Base-by-base conservation (phyloP, 116 monocot species). In the Posidonia oceanica region DNA sequence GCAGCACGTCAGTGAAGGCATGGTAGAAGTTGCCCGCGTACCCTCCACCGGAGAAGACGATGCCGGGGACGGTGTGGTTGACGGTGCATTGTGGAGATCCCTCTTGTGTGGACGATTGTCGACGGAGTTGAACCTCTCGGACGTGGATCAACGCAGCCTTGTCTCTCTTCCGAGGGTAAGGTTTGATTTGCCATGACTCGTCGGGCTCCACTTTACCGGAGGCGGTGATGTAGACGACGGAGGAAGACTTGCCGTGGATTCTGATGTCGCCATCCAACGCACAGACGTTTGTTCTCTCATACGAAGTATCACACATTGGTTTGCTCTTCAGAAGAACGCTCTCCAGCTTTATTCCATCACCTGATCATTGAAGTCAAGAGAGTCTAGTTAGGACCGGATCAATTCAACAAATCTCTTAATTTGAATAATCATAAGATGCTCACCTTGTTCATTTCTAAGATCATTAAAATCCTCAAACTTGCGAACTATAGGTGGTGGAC, bases 1-100 rank as follows among this genome's bases (percentile, higher is more conserved):
- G 51, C 55, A 83, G 60, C 7, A 79, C 73, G 60, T 83, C 83
- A 52, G 55, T 79, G 67, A 83, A 63, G 40, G 73, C 83, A 29
- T 83, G 79, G 76, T 73, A 83, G 59, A 76, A 15, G 66, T 79
- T 83, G 6, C 83, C 83, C 0, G 72, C 72, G 69, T 79, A 83
- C 40, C 83, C 83, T 4, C 83, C 83, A 4, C 68, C 73, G 22
- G 83, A 83, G 69, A 83, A 76, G 57, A 83, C 76, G 11, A 83
- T 54, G 39, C 59, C 79, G 52, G 79, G 79, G 54, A 75, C 67
- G 36, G 39, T 61, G 59, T 60, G 64, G 54, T 76, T 54, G 16
- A 73, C 55, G 58, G 16, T 56, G 72, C 70, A 79, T 54, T 42
- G 54, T 3, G 36, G 39, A 11, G 69, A 11, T 60, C 60, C 72